Conservation (phyloP, 2,329 filamentous ascomycete genomes). For the Neopestalotiopsis sp. region DNA sequence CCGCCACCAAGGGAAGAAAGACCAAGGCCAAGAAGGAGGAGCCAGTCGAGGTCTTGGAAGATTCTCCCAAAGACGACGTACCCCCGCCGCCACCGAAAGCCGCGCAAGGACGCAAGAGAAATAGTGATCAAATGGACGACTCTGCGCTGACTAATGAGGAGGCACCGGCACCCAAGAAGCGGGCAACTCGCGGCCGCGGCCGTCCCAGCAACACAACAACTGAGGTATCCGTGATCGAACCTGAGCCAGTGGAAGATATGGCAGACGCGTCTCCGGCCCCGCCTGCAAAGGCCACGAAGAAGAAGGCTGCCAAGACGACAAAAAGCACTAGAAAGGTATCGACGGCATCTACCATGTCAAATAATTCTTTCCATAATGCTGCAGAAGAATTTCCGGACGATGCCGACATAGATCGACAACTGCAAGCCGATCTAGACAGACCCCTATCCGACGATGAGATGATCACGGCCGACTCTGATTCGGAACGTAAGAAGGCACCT, state of each 20-base stretch:
- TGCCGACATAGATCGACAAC: slow-evolving; percentile 68
- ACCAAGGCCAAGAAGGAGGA: slow-evolving; percentile 60
- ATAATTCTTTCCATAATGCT: slow-evolving; percentile 40
- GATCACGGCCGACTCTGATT: slow-evolving; percentile 50
- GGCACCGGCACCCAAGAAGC: slow-evolving; percentile 63
- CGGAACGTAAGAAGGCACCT: slow-evolving; percentile 44
- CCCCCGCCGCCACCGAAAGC: slow-evolving; percentile 44
- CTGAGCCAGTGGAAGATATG: slow-evolving; percentile 46
- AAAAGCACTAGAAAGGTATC: slow-evolving; percentile 54
- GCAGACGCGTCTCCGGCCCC: slow-evolving; percentile 36
- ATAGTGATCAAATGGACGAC: slow-evolving; percentile 63
- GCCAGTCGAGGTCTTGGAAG: slow-evolving; percentile 50
- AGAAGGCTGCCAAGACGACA: slow-evolving; percentile 49
- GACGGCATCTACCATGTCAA: slow-evolving; percentile 49
- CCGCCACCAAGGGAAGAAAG: slow-evolving; percentile 49
- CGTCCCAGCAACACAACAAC: slow-evolving; percentile 51
- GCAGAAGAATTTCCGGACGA: slow-evolving; percentile 58
- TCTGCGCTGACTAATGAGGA: slow-evolving; percentile 47
- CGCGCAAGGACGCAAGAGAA: slow-evolving; percentile 64
- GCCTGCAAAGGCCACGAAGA: slow-evolving; percentile 41
- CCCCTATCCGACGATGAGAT: slow-evolving; percentile 60
- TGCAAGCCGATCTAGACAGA: slow-evolving; percentile 68
- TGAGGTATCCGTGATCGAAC: slow-evolving; percentile 44
- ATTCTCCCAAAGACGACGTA: slow-evolving; percentile 37
- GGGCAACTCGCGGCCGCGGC: slow-evolving; percentile 55